Base-by-base conservation (phyloP, 1,284 basidiomycete species). In the Cutaneotrichosporon cyanovorans region DNA sequence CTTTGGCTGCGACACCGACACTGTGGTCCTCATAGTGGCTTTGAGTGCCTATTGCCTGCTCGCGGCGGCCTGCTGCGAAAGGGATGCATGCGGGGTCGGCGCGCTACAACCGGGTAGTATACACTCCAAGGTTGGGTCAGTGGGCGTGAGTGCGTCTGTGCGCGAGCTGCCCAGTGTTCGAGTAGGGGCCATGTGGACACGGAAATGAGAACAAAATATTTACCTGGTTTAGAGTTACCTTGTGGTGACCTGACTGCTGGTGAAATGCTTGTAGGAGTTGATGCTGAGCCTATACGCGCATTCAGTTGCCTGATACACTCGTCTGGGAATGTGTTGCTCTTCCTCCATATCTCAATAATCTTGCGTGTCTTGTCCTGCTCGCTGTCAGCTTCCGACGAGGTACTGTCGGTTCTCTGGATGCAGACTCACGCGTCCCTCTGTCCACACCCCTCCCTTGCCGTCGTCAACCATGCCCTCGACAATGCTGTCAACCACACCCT, bases 271-370 rank as follows among this genome's bases (percentile, higher is more conserved):
- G 38, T 28, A 31, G 42, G 42, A 18, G 42, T 44, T 5, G 35
- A 20, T 9, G 47, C 41, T 12, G 40, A 16, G 0, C 45, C 37
- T 2, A 53, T 48, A 6, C 39, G 32, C 15, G 28, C 40, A 16
- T 54, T 45, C 5, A 68, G 55, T 37, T 55, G 43, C 11, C 53
- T 52, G 21, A 68, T 44, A 40, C 63, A 65, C 14, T 76, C 65
- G 57, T 81, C 65, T 49, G 87, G 82, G 73, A 95, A 95, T 39
- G 90, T 91, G 71, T 76, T 79, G 53, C 81, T 80, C 72, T 89
- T 91, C 63, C 78, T 78, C 90, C 90, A 95, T 61, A 95, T 93
- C 72, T 93, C 91, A 72, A 90, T 79, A 63, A 95, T 82, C 74
- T 93, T 95, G 76, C 84, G 84, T 42, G 85, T 79, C 74, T 95